Percentiles rank a stretch among this genome's conserved stretches.
Conservation (phyloP, 129 eudicot genomes). For the Solidago caesia region DNA sequence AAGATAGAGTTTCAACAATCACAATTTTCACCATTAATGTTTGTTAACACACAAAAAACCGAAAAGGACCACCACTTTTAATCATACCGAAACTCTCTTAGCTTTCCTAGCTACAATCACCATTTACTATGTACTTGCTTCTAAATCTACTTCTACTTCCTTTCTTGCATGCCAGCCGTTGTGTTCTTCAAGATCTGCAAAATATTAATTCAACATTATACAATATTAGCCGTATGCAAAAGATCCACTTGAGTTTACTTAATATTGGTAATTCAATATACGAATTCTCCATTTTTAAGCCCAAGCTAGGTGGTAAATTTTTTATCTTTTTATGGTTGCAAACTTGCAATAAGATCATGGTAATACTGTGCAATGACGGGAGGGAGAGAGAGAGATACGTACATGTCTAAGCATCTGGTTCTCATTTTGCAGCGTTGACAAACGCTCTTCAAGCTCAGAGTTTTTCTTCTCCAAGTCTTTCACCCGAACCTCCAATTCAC, state of each 20-base stretch:
- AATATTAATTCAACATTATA: background rate
- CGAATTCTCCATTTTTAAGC: no score
- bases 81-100: constrained; percentile 22
- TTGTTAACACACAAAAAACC: constrained; percentile 22
- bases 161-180: constrained; percentile 68
- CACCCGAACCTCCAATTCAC: constrained; percentile 75
- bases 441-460: constrained; percentile 88
- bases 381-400: constrained; percentile 9
- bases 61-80: constrained; percentile 4
- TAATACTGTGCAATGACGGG: no score
- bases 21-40: constrained; percentile 14
- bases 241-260: background rate
- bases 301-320: no score
- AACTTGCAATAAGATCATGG: no score
- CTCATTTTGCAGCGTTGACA: constrained; percentile 89
- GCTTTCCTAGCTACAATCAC: constrained; percentile 3
- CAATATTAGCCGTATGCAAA: background rate
- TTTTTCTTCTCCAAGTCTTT: constrained; percentile 88
- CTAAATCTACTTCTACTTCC: constrained; percentile 44
- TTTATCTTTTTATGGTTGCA: no score
- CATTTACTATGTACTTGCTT: constrained; percentile 5
- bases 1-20: constrained; percentile 24
- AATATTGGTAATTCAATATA: background rate
- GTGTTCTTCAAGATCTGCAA: constrained; percentile 86
- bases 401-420: constrained; percentile 99